Conservation (phyloP, 2,329 filamentous ascomycete species). For the Diplodia seriata region DNA sequence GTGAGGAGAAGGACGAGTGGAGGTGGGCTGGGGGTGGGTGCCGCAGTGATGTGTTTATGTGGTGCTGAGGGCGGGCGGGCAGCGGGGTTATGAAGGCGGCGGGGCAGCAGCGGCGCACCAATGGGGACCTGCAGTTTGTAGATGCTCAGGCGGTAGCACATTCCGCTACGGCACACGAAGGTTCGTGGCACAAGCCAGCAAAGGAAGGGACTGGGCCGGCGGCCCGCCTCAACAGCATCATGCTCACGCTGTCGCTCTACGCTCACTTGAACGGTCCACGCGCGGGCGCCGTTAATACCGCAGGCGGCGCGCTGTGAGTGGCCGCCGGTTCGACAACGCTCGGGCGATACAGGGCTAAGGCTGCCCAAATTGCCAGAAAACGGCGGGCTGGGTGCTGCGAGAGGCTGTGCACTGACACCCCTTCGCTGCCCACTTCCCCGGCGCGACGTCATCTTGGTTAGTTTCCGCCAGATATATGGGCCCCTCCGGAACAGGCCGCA, state of each 20-base stretch:
- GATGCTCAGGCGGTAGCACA: constrained; percentile 25
- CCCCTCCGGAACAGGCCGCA: constrained; percentile 23
- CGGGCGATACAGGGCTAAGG: constrained; percentile 25
- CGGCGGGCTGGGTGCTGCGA: constrained; percentile 12
- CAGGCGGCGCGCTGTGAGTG: constrained; percentile 17
- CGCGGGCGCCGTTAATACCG: constrained; percentile 22
- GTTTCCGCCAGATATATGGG: constrained; percentile 19
- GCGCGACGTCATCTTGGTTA: constrained; percentile 28
- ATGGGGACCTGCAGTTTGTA: constrained; percentile 9
- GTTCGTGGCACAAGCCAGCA: constrained; percentile 18
- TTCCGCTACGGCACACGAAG: constrained; percentile 16
- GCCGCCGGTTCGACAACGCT: neutral
- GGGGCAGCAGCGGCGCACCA: constrained; percentile 23
- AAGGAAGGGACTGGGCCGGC: constrained; percentile 22
- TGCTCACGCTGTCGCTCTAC: constrained; percentile 14
- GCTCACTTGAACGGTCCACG: constrained; percentile 7
- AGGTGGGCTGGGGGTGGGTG: constrained; percentile 26
- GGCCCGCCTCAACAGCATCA: constrained; percentile 23
- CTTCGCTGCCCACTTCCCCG: constrained; percentile 19
- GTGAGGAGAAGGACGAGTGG: constrained; percentile 22
- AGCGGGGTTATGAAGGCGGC: constrained; percentile 28
- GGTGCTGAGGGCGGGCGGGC: constrained; percentile 19
- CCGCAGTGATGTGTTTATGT: constrained; percentile 27
- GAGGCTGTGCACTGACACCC: constrained; percentile 24
- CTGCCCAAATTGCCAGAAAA: constrained; percentile 22